These are phyloP conservation scores for Mycena vulgaris DNA, from an alignment of 768 basidiomycete species.

Conservation along the genomic window DNA sequence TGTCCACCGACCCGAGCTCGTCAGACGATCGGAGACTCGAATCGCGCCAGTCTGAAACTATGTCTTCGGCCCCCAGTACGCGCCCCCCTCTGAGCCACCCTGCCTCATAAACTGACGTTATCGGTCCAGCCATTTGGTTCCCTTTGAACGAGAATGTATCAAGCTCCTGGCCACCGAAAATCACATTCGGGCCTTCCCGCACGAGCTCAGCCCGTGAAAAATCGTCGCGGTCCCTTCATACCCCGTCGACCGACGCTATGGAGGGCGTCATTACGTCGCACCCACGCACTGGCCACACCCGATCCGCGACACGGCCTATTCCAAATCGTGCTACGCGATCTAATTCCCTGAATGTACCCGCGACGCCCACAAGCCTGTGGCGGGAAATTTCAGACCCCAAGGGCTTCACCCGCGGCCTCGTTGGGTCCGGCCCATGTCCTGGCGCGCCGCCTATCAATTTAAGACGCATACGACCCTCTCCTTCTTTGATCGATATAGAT, in stretches of 20 bases:
- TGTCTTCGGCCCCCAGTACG: conserved; percentile 18
- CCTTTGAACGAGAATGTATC: conserved; percentile 20
- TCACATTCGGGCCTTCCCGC: conserved; percentile 18
- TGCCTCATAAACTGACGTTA: background rate
- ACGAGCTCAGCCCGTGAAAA: background rate
- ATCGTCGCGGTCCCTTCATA: background rate
- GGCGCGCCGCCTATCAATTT: conserved; percentile 6
- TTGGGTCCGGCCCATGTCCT: conserved; percentile 3
- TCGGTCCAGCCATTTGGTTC: conserved; percentile 24
- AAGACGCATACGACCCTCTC: conserved; percentile 18
- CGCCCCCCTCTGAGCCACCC: background rate
- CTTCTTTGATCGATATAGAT: conserved; percentile 3
- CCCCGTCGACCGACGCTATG: conserved; percentile 12
- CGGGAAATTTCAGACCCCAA: conserved; percentile 16
- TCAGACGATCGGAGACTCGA: background rate
- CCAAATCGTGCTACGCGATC: conserved; percentile 35
- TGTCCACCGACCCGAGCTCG: background rate
- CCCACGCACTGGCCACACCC: conserved; percentile 17
- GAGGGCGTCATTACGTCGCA: conserved; percentile 17
- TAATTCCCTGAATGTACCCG: conserved; percentile 29
- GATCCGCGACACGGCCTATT: conserved; percentile 29
- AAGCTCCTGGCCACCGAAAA: conserved; percentile 35
- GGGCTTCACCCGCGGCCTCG: background rate
- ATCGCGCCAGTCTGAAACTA: background rate
- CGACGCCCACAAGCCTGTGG: conserved; percentile 37